Evolutionary conservation across 148 eudicot genomes (phyloP).

Genomic region (Suaeda aralocaspica): DNA sequence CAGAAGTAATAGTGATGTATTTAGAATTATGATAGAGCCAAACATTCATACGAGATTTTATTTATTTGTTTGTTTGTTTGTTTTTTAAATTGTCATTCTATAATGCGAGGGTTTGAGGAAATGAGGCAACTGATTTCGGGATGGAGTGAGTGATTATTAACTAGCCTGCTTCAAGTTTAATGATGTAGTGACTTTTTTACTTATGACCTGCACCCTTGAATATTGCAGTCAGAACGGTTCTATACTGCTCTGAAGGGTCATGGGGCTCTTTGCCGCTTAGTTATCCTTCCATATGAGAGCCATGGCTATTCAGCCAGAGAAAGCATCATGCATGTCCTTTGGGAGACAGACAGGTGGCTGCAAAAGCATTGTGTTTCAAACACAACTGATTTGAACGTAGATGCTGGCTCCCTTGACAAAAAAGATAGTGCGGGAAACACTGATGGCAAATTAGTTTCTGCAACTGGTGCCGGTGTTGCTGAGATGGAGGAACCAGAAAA

Average conservation of each 20-base stretch:
- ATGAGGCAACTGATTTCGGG: no score
- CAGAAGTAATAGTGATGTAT: no score
- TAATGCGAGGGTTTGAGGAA: not conserved
- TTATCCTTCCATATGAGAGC: constrained; percentile 89
- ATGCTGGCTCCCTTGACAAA: constrained; percentile 31
- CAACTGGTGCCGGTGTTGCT: constrained; percentile 62
- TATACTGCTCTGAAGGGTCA: constrained; percentile 92
- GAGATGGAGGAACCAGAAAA: constrained; percentile 42
- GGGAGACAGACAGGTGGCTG: constrained; percentile 99
- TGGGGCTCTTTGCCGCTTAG: constrained; percentile 86
- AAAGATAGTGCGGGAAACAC: constrained; percentile 19
- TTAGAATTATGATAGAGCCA: no score
- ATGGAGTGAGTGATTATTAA: not conserved
- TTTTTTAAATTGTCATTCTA: no score
- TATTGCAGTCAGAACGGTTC: constrained; percentile 90
- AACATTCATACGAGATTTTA: no score
- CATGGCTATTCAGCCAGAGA: constrained; percentile 92
- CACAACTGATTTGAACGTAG: constrained; percentile 35
- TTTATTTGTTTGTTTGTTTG: no score
- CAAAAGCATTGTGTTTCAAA: constrained; percentile 68
- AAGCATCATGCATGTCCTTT: constrained; percentile 97
- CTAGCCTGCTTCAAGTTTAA: not conserved
- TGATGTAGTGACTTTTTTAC: not conserved
- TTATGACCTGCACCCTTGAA: constrained; percentile 1
- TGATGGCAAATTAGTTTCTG: constrained; percentile 42